Percentiles rank a stretch among this genome's conserved stretches.
These are phyloP conservation scores for Calonectria ilicicola DNA, from an alignment of 2,329 filamentous ascomycete genomes.

Conservation along the genomic window DNA sequence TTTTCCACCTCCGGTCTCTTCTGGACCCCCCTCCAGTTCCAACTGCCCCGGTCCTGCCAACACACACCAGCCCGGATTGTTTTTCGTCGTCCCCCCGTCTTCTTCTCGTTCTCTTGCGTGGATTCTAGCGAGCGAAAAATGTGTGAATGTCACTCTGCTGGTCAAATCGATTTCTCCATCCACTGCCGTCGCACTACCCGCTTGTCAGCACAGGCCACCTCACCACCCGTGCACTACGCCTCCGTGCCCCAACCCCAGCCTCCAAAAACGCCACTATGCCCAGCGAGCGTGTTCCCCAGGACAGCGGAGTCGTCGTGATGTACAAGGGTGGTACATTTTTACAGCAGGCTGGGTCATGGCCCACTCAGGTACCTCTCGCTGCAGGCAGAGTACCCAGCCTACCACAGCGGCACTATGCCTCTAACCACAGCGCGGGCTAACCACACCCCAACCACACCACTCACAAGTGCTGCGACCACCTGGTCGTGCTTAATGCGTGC, in stretches of 20 bases:
- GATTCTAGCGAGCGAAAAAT: not conserved
- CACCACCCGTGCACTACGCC: conserved; percentile 12
- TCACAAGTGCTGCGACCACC: conserved; percentile 38
- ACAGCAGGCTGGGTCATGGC: not conserved
- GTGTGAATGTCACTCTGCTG: not conserved
- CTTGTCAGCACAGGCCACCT: conserved; percentile 24
- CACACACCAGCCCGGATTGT: not conserved
- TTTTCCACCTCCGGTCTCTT: not conserved
- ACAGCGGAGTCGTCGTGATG: conserved; percentile 4
- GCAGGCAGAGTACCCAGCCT: conserved; percentile 12
- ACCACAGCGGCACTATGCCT: conserved; percentile 16
- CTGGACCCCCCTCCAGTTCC: conserved; percentile 15
- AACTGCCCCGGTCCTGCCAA: conserved; percentile 14
- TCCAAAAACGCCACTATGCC: conserved; percentile 18
- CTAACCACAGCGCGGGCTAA: conserved; percentile 34
- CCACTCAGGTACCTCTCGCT: not conserved
- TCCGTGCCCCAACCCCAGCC: conserved; percentile 16
- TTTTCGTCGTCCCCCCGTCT: not conserved
- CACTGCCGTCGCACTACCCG: conserved; percentile 15
- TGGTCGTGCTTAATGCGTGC: conserved; percentile 36
- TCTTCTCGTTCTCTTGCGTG: no score
- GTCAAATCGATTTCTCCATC: not conserved
- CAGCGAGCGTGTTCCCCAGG: conserved; percentile 15
- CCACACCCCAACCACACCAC: conserved; percentile 37
- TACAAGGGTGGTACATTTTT: conserved; percentile 7